Evolutionary conservation across 345 rosid genomes (phyloP), one percentile per base, ranked within the genome.

Genomic region (Citropsis articulata): DNA sequence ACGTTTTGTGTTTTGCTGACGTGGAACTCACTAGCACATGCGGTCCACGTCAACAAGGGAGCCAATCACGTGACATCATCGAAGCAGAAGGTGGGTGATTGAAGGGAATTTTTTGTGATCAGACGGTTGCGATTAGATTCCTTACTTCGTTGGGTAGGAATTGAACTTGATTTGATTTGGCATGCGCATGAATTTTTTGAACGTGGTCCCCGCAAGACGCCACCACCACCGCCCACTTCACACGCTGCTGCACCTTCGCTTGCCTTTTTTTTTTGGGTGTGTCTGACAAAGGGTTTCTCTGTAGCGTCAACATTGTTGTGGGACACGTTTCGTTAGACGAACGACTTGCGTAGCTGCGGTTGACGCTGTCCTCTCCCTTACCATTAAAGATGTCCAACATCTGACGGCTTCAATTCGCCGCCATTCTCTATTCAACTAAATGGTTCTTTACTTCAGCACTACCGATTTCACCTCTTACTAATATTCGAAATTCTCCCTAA

Each of bases 21-120:
- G 79, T 83, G 87, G 84, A 38, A 82, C 10, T 83, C 91, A 86
- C 83, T 62, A 50, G 69, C 71, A 73, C 82, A 77, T 64, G 89
- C 80, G 77, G 76, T 83, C 89, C 82, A 83, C 78, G 77, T 86
- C 86, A 84, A 72, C 18, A 2, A 42, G 72, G 78, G 45, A 68
- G 66, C 66, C 77, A 69, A 40, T 73, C 86, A 70, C 77, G 67
- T 83, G 84, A 85, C 79, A 72, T 66, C 77, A 80, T 72, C 65
- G 9, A 27, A 27, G 53, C 42, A 27, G 18, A 28, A 31, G 62
- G 45, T n/a, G 16, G 8, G 56, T 8, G 2, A 31, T 5, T 28
- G 67, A 30, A 13, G 1, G 38, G 82, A 30, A 22, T 9, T 40
- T 42, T 74, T 28, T 8, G 3, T 2, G 69, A 78, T 84, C 86